A percentile compares a stretch with the other conserved stretches of the same genome.
These are phyloP conservation scores for Russula compacta DNA, from an alignment of 768 basidiomycete genomes.

Conservation along the genomic window DNA sequence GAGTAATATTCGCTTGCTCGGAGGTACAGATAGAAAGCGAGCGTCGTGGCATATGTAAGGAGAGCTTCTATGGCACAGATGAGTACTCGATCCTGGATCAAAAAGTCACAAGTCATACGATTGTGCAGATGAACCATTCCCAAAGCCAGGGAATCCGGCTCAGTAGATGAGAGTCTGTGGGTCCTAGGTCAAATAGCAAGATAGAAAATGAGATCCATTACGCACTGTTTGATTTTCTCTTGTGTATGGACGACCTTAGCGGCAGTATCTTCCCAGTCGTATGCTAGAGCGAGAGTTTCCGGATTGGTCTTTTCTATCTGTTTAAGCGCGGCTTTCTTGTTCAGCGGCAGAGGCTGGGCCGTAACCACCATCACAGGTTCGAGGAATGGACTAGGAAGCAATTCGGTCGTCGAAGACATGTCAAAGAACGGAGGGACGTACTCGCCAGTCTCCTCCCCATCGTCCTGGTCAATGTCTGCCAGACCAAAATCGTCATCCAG, in stretches of 20 bases:
- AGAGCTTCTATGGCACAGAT: slow-evolving; percentile 56
- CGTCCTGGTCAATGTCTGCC: slow-evolving; percentile 42
- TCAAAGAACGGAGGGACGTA: not conserved
- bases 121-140: slow-evolving; percentile 82
- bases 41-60: slow-evolving; percentile 79
- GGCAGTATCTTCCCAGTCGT: slow-evolving; percentile 75
- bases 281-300: slow-evolving; percentile 69
- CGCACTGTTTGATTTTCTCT: slow-evolving; percentile 47
- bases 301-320: slow-evolving; percentile 69
- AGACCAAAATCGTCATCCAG: slow-evolving; percentile 80
- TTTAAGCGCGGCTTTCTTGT: slow-evolving; percentile 51
- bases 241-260: slow-evolving; percentile 40
- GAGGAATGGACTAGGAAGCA: slow-evolving; percentile 28
- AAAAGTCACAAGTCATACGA: slow-evolving; percentile 45
- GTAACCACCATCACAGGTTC: slow-evolving; percentile 31
- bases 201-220: not conserved
- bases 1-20: slow-evolving; percentile 59
- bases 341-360: slow-evolving; percentile 36
- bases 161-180: slow-evolving; percentile 39
- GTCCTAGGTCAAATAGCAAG: not conserved
- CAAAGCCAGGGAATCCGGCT: slow-evolving; percentile 44
- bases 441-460: slow-evolving; percentile 23
- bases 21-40: slow-evolving; percentile 91
- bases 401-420: not conserved
- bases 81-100: not conserved